phyloP scores from a whole-genome alignment of 495 filamentous ascomycete species.

The Cudoniella acicularis region DNA sequence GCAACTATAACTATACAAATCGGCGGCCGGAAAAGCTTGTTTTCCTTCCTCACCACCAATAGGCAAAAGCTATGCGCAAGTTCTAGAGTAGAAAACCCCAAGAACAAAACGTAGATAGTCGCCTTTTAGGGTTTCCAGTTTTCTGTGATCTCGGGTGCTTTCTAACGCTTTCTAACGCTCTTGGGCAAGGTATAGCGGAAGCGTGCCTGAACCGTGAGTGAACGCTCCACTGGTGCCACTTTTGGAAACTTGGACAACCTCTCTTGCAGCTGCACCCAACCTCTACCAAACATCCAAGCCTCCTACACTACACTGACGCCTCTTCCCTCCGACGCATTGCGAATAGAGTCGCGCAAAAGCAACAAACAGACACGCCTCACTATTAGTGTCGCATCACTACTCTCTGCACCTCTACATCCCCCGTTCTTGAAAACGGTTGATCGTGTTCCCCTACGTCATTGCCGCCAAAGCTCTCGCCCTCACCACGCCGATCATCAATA shows the following conservation, averaged over 20 bases:
- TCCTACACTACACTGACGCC: background rate
- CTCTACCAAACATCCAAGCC: background rate
- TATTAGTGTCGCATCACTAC: background rate
- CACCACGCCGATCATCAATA: background rate
- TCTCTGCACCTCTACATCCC: background rate
- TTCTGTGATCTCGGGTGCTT: background rate
- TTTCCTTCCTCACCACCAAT: too few species aligned
- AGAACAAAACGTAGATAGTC: background rate
- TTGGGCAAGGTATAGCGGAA: background rate
- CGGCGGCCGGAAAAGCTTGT: too few species aligned
- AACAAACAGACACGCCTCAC: background rate
- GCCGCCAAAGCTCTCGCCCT: background rate
- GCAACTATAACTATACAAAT: too few species aligned
- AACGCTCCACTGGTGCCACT: background rate
- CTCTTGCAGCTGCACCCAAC: too few species aligned
- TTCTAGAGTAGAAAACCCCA: background rate
- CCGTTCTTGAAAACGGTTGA: background rate
- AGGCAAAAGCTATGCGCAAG: too few species aligned
- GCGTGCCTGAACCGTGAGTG: background rate
- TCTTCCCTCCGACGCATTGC: background rate
- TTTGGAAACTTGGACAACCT: background rate
- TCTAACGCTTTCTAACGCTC: background rate
- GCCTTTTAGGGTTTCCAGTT: background rate
- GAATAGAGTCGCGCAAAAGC: background rate
- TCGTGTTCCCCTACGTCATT: slow-evolving; percentile 12